Base-by-base conservation (phyloP, 2,329 filamentous ascomycete genomes). In the Fusarium tricinctum region DNA sequence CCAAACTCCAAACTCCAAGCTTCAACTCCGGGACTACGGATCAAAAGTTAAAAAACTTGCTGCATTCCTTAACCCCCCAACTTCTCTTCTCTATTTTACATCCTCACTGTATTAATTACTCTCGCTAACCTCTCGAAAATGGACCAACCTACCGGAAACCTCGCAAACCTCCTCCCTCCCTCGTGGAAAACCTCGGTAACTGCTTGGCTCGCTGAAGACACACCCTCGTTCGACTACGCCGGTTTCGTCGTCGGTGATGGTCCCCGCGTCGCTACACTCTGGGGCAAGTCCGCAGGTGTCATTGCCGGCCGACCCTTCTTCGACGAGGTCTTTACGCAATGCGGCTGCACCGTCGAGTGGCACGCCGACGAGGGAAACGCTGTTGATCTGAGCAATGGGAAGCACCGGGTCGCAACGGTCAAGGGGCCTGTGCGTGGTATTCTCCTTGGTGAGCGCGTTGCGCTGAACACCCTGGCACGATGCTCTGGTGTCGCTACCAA, bases 231-330 rank as follows among this genome's bases (percentile, higher is more conserved):
- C 81, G 96, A 99, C 84, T 97, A 97, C 78, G 96, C 93, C 75
- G 96, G 96, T 63, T 99, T 97, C 79, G 96, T 99, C 8, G 96
- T 99, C 23, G 96, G 96, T 68, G 88, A 92, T 39, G 82, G 81
- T 28, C 79, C 82, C 10, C 87, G 88, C 60, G 87, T 85, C 15
- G 90, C 90, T 20, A 91, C 88, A 6, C 85, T 92, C 39, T 91
- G 87, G 81, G 88, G 85, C 63, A 92, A 92, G 78, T 89, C 87
- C n/a, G 77, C 83, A 5, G 96, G 96, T 66, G 86, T 98, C 48
- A 84, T 99, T 46, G 96, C 96, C 40, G 96, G 96, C 57, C 88
- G 96, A 5, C 96, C 96, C 3, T 99, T 99, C 83, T 94, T 98
- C 83, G 87, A 97, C 78, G 95, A 98, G 80, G 92, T 98, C 62